Percentiles rank a stretch among this genome's conserved stretches.
These are phyloP conservation scores for Cladophialophora exuberans DNA, from an alignment of 2,329 filamentous ascomycete species.

Conservation along the genomic window DNA sequence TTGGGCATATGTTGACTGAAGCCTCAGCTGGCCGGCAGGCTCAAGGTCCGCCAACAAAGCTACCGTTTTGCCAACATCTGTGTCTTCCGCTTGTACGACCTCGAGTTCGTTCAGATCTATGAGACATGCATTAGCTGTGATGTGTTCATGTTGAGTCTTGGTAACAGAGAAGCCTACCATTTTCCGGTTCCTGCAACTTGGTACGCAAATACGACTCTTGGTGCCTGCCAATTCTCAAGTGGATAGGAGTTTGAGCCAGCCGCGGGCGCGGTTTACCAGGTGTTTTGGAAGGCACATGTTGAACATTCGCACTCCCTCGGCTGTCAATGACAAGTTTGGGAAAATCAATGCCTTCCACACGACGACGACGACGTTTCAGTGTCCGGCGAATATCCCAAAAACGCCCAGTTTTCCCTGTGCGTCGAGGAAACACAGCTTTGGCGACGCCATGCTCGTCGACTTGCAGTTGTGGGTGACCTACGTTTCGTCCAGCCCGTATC, in stretches of 20 bases:
- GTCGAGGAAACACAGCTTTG: background rate
- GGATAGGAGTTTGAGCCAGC: background rate
- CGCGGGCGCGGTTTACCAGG: too few species aligned
- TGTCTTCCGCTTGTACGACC: too few species aligned
- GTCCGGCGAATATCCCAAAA: too few species aligned
- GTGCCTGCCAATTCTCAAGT: constrained; percentile 8
- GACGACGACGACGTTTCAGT: too few species aligned
- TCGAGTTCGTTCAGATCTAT: background rate
- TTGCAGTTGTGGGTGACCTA: background rate
- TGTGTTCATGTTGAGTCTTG: too few species aligned
- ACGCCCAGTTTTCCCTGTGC: background rate
- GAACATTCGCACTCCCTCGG: background rate
- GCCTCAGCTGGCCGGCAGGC: too few species aligned
- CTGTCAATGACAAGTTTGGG: background rate
- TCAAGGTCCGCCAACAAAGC: too few species aligned
- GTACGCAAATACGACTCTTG: constrained; percentile 19
- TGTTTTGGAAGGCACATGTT: background rate
- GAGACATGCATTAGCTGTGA: background rate
- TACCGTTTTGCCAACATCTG: too few species aligned
- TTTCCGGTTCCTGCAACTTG: background rate
- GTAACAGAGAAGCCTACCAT: constrained; percentile 1
- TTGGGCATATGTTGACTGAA: too few species aligned
- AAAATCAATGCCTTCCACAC: background rate
- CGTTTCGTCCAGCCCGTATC: background rate
- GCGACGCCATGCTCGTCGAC: background rate